Conservation (phyloP, 768 basidiomycete species). For the Phallus indusiatus region DNA sequence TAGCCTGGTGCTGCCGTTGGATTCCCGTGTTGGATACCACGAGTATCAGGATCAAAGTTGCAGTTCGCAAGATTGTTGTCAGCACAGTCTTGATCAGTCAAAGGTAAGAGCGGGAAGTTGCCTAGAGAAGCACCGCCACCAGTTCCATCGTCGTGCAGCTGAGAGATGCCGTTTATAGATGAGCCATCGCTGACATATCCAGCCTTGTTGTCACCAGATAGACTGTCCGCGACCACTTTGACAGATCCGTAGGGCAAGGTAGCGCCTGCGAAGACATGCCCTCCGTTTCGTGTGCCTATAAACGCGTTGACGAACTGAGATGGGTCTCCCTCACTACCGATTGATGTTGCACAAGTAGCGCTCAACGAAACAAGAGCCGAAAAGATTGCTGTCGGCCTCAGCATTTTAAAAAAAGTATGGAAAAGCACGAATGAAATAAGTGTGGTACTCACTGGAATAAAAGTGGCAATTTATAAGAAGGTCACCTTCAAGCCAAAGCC, state of each 20-base stretch:
- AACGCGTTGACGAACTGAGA: slow-evolving; percentile 10
- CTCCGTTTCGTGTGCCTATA: slow-evolving; percentile 13
- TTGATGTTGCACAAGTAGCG: not conserved
- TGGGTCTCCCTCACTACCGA: not conserved
- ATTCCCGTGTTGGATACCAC: not conserved
- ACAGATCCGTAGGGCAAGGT: slow-evolving; percentile 9
- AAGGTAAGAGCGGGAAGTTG: slow-evolving; percentile 6
- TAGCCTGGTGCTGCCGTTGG: slow-evolving; percentile 47
- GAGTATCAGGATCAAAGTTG: not conserved
- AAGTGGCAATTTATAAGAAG: too few species aligned
- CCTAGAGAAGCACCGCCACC: slow-evolving; percentile 12
- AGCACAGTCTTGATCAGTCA: slow-evolving; percentile 1
- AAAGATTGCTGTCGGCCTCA: not conserved
- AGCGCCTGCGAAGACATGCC: slow-evolving; percentile 13
- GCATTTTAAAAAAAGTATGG: not conserved
- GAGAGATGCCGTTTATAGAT: slow-evolving; percentile 10
- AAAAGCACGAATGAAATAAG: too few species aligned
- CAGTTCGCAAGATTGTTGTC: slow-evolving; percentile 5
- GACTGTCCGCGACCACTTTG: slow-evolving; percentile 11
- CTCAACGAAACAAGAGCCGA: not conserved
- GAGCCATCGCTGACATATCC: slow-evolving; percentile 13
- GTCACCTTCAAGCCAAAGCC: too few species aligned
- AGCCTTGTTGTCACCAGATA: slow-evolving; percentile 11
- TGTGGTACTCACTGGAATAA: too few species aligned
- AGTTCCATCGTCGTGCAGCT: slow-evolving; percentile 14